These are phyloP conservation scores for Arabidopsis arenosa DNA, from an alignment of 345 rosid species.

Conservation along the genomic window DNA sequence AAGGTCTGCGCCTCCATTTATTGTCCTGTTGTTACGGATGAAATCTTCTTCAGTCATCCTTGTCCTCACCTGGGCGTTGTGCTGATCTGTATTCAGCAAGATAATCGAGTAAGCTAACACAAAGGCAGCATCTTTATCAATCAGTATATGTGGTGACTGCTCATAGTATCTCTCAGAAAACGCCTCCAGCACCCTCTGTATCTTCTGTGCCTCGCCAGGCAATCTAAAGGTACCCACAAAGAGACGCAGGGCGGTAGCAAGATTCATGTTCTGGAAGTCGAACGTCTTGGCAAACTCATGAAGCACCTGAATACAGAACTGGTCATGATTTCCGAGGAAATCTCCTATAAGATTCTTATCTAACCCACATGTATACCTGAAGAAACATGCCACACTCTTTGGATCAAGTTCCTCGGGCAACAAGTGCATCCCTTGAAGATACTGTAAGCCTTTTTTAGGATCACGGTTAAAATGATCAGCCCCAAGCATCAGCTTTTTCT, in stretches of 20 bases:
- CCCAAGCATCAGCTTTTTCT: slow-evolving; percentile 64
- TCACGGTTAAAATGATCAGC: slow-evolving; percentile 77
- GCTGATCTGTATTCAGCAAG: slow-evolving; percentile 78
- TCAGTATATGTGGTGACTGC: slow-evolving; percentile 67
- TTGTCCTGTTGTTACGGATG: slow-evolving; percentile 68
- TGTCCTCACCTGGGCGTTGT: slow-evolving; percentile 74
- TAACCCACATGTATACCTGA: slow-evolving; percentile 73
- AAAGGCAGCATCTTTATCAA: slow-evolving; percentile 70
- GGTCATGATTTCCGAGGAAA: slow-evolving; percentile 76
- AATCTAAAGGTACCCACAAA: slow-evolving; percentile 76
- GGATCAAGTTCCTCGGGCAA: slow-evolving; percentile 75
- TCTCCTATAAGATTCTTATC: slow-evolving; percentile 77
- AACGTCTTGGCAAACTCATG: slow-evolving; percentile 71
- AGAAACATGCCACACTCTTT: slow-evolving; percentile 68
- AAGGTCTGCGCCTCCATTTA: slow-evolving; percentile 76
- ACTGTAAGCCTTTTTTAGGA: slow-evolving; percentile 69
- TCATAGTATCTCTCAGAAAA: slow-evolving; percentile 83
- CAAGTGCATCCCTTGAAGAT: slow-evolving; percentile 69
- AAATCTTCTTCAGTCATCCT: slow-evolving; percentile 86
- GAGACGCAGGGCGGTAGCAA: slow-evolving; percentile 74
- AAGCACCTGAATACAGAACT: slow-evolving; percentile 77
- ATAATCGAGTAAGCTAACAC: slow-evolving; percentile 77
- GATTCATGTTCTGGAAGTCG: slow-evolving; percentile 68
- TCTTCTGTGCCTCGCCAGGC: slow-evolving; percentile 88
- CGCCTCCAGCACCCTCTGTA: slow-evolving; percentile 82